These are phyloP conservation scores for Fistulifera solaris DNA, from an alignment of 108 stramenopile species.

Conservation along the genomic window DNA sequence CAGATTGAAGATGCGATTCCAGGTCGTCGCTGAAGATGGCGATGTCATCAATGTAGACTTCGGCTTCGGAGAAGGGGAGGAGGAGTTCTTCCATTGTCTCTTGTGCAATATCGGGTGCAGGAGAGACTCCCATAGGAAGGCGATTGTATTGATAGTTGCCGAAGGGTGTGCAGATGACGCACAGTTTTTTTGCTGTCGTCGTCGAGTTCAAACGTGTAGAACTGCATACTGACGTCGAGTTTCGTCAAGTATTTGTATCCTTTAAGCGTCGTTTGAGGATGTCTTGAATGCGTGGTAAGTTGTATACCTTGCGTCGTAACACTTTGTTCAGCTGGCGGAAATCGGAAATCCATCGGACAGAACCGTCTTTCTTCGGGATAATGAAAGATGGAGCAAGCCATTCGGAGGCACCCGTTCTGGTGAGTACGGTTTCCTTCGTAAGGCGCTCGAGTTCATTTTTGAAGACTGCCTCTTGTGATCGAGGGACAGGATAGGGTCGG, in stretches of 20 bases:
- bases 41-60: not conserved
- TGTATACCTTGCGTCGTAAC: slow-evolving; percentile 4
- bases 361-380: slow-evolving; percentile 29
- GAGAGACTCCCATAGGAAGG: slow-evolving; percentile 40
- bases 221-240: slow-evolving; percentile 18
- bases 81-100: slow-evolving; percentile 10
- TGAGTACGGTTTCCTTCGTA: not conserved
- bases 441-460: not conserved
- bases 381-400: slow-evolving; percentile 23
- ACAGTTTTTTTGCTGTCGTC: slow-evolving; percentile 14
- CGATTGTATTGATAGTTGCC: slow-evolving; percentile 34
- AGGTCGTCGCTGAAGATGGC: slow-evolving; percentile 12
- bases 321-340: slow-evolving; percentile 28
- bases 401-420: not conserved
- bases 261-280: not conserved
- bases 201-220: slow-evolving; percentile 25
- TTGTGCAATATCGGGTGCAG: slow-evolving; percentile 29
- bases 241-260: slow-evolving; percentile 4
- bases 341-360: slow-evolving; percentile 14
- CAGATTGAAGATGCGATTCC: not conserved
- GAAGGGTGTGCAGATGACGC: slow-evolving; percentile 34
- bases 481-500: not conserved
- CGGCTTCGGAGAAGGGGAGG: slow-evolving; percentile 13
- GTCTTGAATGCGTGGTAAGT: slow-evolving; percentile 16
- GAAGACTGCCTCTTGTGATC: not conserved